Base-by-base conservation (phyloP, 768 basidiomycete genomes). In the Tulasnella sp. region DNA sequence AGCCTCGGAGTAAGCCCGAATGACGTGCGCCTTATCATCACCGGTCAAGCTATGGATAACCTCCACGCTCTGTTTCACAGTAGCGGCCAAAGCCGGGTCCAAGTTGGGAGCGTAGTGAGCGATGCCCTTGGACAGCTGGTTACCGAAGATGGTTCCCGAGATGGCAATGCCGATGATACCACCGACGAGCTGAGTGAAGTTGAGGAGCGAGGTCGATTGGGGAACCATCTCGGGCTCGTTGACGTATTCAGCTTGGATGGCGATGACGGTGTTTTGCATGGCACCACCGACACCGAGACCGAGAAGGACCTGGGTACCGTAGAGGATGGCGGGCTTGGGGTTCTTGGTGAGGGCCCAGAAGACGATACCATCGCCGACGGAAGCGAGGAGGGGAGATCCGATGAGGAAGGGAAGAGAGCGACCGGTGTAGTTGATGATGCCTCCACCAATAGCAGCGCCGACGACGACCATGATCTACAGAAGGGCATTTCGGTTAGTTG, bases 221-320 rank as follows among this genome's bases (percentile, higher is more conserved):
- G 81, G 81, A 12, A 81, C 81, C 58, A 81, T 72, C 44, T 64
- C 46, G 37, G 77, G 77, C 14, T 77, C 82, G 64, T 83, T 81
- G 28, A 83, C 83, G 72, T 86, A 84, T 54, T 87, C 87, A 37
- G 86, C 86, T 76, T 88, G 88, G 12, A 87, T 85, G 8, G 86
- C 85, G 54, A 87, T 83, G 84, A 88, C 84, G 9, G 83, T 81
- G 81, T 87, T 87, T 69, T 86, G 86, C 82, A 86, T 84, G 20
- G 82, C 77, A 3, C 83, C 80, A 11, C 88, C 87, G 73, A 87
- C 83, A 28, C 87, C 87, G 50, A 86, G 82, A 24, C 87, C 87
- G 41, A 84, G 81, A 22, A 88, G 83, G 81, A 87, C 86, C 81
- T 88, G 87, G 83, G 81, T 87, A 1, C 87, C 87, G 75, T 85